Conservation (phyloP, 2,329 filamentous ascomycete genomes). For the Hypoxylon rubiginosum region DNA sequence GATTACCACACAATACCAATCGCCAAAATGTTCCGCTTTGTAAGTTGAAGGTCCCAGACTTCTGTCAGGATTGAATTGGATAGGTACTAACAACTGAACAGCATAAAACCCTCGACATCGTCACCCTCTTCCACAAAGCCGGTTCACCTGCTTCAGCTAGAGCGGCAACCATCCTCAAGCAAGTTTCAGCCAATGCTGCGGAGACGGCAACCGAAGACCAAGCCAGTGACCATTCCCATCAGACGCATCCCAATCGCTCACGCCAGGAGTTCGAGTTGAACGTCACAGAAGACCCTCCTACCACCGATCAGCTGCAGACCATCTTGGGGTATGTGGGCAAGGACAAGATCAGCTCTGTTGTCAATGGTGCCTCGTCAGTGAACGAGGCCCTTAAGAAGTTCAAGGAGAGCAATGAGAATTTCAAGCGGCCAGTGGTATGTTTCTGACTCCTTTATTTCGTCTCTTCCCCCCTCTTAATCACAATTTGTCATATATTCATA, state of each 20-base stretch:
- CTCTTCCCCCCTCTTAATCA: not conserved
- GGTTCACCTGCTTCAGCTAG: conserved; percentile 78
- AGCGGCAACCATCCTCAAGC: conserved; percentile 82
- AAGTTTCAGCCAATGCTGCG: conserved; percentile 77
- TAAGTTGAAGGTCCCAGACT: conserved; percentile 51
- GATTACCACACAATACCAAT: not conserved
- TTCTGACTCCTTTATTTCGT: conserved; percentile 7
- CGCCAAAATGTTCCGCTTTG: conserved; percentile 62
- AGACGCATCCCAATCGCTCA: conserved; percentile 64
- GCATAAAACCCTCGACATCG: conserved; percentile 87
- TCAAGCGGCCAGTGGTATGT: conserved; percentile 82
- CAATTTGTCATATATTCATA: not conserved
- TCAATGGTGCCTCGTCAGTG: conserved; percentile 80
- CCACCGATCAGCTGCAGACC: conserved; percentile 82
- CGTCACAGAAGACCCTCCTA: conserved; percentile 84
- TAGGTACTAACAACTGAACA: conserved; percentile 52
- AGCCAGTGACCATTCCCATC: conserved; percentile 73
- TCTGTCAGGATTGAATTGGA: not conserved
- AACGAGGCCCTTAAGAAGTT: conserved; percentile 85
- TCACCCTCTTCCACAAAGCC: conserved; percentile 96
- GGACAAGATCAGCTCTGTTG: conserved; percentile 69
- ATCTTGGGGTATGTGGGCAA: conserved; percentile 86
- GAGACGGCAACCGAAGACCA: conserved; percentile 80
- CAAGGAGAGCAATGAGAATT: conserved; percentile 75
- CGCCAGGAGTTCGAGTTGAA: conserved; percentile 87